These are phyloP conservation scores for Prunus davidiana DNA, from an alignment of 306 rosid genomes.

Conservation along the genomic window DNA sequence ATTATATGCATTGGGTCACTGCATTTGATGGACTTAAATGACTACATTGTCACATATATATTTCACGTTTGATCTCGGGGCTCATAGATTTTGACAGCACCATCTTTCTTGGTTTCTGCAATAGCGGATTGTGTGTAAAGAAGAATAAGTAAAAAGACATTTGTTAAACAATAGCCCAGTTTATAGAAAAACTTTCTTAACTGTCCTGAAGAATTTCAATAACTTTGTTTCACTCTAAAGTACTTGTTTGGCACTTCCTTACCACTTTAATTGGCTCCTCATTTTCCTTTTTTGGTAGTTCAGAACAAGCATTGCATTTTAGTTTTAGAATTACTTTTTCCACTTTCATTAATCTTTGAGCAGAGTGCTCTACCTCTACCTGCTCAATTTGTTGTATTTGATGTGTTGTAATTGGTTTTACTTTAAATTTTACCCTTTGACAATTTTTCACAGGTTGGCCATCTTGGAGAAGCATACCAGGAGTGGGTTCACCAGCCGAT, in stretches of 20 bases:
- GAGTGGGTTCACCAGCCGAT: slow-evolving; percentile 98
- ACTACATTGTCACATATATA: no score
- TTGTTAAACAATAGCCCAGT: background rate
- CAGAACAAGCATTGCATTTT: background rate
- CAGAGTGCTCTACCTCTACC: background rate
- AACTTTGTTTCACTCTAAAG: background rate
- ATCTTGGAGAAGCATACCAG: slow-evolving; percentile 86
- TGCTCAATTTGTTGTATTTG: background rate
- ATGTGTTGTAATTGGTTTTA: background rate
- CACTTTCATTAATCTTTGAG: background rate
- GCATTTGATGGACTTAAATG: background rate
- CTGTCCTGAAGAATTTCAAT: background rate
- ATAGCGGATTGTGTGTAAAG: background rate
- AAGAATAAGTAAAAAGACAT: background rate
- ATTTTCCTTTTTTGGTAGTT: background rate
- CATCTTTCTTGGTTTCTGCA: background rate
- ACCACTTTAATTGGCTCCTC: background rate
- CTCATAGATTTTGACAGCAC: background rate
- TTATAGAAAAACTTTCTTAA: background rate
- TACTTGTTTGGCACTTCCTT: background rate
- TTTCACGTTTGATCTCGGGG: background rate
- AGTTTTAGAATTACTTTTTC: background rate
- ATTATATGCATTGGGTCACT: background rate
- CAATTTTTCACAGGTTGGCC: slow-evolving; percentile 67
- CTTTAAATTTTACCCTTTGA: background rate